phyloP scores from a whole-genome alignment of 495 filamentous ascomycete genomes.

The Aspergillus campestris region DNA sequence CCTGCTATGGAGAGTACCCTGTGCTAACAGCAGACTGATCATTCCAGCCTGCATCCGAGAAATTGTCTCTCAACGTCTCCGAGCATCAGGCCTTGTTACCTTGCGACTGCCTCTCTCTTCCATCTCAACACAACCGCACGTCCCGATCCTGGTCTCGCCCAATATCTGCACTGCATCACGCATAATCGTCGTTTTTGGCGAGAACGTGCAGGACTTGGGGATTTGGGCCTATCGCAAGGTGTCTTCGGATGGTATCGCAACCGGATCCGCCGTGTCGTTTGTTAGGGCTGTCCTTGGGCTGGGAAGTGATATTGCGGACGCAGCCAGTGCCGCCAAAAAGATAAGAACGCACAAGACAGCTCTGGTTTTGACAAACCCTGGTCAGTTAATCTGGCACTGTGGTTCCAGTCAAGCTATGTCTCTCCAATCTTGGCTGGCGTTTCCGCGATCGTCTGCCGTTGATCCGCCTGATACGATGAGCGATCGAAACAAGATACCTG shows the following conservation, averaged over 20 bases:
- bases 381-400: slow-evolving; percentile 62
- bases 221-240: slow-evolving; percentile 62
- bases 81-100: slow-evolving; percentile 43
- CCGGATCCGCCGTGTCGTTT: slow-evolving; percentile 57
- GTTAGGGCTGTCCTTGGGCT: slow-evolving; percentile 39
- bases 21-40: slow-evolving; percentile 1
- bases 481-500: slow-evolving; percentile 46
- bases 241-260: slow-evolving; percentile 50
- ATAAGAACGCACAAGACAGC: slow-evolving; percentile 13
- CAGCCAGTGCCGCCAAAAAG: not conserved
- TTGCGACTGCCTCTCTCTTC: slow-evolving; percentile 51
- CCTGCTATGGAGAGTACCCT: not conserved
- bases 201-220: slow-evolving; percentile 61
- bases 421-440: slow-evolving; percentile 36
- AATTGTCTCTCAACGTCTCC: slow-evolving; percentile 53
- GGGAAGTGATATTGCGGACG: slow-evolving; percentile 3
- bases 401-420: slow-evolving; percentile 47
- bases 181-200: slow-evolving; percentile 67
- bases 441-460: slow-evolving; percentile 50
- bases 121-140: slow-evolving; percentile 41
- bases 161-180: slow-evolving; percentile 51
- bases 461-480: slow-evolving; percentile 25
- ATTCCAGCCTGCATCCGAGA: slow-evolving; percentile 51
- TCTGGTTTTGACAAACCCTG: slow-evolving; percentile 64
- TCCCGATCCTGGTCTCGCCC: slow-evolving; percentile 57